Conservation (phyloP, 176 grass and related monocot genomes). For the Oryza officinalis region DNA sequence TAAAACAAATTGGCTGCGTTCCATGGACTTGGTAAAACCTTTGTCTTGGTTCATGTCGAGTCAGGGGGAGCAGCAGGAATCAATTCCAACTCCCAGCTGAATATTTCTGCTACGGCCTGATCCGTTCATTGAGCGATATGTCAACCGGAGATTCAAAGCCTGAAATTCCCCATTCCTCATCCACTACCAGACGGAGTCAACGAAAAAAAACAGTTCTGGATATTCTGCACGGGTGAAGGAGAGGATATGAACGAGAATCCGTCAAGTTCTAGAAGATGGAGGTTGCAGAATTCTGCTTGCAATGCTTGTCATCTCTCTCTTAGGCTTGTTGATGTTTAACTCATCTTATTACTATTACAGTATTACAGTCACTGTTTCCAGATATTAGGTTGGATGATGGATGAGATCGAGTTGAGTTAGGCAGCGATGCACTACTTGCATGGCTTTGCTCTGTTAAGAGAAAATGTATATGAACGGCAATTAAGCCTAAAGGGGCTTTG, state of each 20-base stretch:
- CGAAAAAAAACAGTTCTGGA: not conserved
- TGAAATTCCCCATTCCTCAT: not conserved
- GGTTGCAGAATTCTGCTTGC: not conserved
- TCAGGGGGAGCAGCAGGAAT: constrained; percentile 12
- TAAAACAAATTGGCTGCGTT: no score
- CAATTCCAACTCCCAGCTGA: not conserved
- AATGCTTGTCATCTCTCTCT: not conserved
- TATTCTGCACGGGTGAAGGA: not conserved
- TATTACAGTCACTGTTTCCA: not conserved
- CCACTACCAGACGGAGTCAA: not conserved
- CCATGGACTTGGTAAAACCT: not conserved
- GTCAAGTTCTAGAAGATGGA: not conserved
- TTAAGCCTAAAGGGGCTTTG: not conserved
- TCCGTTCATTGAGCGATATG: not conserved
- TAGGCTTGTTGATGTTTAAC: not conserved
- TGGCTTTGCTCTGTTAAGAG: not conserved
- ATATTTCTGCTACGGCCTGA: not conserved
- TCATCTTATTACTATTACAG: not conserved
- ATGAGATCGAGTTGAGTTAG: constrained; percentile 19
- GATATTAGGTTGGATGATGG: not conserved
- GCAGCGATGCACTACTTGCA: not conserved
- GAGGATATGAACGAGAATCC: constrained; percentile 13
- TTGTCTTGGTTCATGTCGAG: not conserved
- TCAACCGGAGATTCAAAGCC: not conserved
- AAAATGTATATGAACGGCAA: not conserved